A percentile compares a stretch with the other conserved stretches of the same genome.
phyloP scores from a whole-genome alignment of 495 filamentous ascomycete species.

The Penicillium arizonense region DNA sequence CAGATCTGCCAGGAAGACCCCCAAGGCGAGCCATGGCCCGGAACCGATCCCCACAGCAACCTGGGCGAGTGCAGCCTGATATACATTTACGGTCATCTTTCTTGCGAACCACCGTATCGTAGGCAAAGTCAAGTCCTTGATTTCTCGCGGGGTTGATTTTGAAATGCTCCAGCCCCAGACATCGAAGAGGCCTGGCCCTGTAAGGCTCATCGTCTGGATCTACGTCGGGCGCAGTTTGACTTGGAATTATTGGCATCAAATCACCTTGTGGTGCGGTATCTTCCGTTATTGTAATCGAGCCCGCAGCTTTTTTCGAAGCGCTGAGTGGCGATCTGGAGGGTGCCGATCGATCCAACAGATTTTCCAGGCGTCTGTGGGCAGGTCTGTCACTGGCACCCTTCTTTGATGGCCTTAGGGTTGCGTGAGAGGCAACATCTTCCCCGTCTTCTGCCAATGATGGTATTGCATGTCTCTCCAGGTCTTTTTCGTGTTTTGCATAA shows the following conservation, averaged over 20 bases:
- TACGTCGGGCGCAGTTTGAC: conserved; percentile 11
- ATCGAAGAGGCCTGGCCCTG: conserved; percentile 50
- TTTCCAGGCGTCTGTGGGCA: conserved; percentile 27
- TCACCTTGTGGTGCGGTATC: neutral
- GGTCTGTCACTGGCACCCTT: neutral
- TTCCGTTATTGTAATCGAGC: neutral
- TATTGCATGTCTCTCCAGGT: conserved; percentile 19
- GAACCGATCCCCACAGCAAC: conserved; percentile 76
- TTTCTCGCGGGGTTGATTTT: conserved; percentile 77
- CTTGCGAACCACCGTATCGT: conserved; percentile 69
- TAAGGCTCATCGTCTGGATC: conserved; percentile 41
- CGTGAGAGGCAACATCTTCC: conserved; percentile 15
- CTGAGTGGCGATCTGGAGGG: conserved; percentile 28
- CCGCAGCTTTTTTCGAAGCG: neutral
- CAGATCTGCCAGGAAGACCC: conserved; percentile 16
- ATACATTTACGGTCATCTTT: conserved; percentile 72
- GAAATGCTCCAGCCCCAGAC: conserved; percentile 67
- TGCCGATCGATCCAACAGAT: conserved; percentile 35
- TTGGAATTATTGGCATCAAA: neutral
- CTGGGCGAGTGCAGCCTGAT: conserved; percentile 70
- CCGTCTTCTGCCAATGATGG: conserved; percentile 44
- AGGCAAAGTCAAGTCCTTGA: conserved; percentile 72
- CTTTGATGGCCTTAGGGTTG: neutral
- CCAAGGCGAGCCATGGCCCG: conserved; percentile 58
- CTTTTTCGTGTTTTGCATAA: conserved; percentile 10